Evolutionary conservation across 192 early-diverging fungal genomes (phyloP), one percentile per base, ranked within the genome.

Genomic region (Coemansia sp.): DNA sequence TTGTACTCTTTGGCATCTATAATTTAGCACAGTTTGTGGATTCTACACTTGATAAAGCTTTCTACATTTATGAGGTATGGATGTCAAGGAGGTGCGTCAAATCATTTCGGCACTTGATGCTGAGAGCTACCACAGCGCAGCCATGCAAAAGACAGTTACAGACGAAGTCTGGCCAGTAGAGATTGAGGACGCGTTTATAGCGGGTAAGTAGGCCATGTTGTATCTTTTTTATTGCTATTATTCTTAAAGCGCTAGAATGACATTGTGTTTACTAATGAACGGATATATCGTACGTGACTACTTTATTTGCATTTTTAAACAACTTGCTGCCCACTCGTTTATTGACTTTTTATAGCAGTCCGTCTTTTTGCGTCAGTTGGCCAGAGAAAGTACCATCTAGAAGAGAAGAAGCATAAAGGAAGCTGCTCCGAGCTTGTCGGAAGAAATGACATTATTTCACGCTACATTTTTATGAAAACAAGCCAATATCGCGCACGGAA

Each of bases 371-470:
- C 69, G 5, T 32, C 71, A 6, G 76, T 85, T 32, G 76, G 77
- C 20, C 72, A 76, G 62, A 68, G 62, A 11, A 75, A 80, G 64
- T 84, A 86, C 67, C 76, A 79, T 50, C 46, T 83, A 38, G 81
- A 78, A 20, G 72, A 75, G 44, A 65, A 61, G 13, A 48, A 63
- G 8, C 22, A 32, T 42, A 65, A 65, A 43, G 55, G 70, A 25
- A 64, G 22, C 53, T 48, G 45, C 22, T 63, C 64, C 8, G 80
- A 79, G 76, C 67, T 85, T 48, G 58, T 70, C 43, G 88, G 90
- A 14, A 82, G 91, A 10, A 92, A 92, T 70, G 90, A 92, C 69
- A 77, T 91, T 13, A 90, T 92, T 39, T 89, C 91, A 7, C 89
- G 90, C 40, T 91, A 85, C 67, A 91, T 91, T 19, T 89, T 85